Conservation (phyloP, 1,284 basidiomycete species). For the Leccinum proliferum region DNA sequence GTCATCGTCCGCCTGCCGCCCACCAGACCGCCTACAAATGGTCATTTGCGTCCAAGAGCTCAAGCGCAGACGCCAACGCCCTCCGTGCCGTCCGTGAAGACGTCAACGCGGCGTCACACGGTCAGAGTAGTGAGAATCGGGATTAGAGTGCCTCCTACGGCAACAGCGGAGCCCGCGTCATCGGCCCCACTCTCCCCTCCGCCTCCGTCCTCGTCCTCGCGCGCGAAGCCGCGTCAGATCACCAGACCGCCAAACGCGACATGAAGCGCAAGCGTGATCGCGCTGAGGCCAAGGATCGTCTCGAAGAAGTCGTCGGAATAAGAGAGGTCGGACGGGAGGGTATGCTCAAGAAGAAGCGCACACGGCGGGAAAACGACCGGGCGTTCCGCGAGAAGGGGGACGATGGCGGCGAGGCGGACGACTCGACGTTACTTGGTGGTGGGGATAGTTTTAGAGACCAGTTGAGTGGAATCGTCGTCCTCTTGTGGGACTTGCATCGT, state of each 20-base stretch:
- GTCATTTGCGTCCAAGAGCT: conserved; percentile 46
- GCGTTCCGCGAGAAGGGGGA: conserved; percentile 66
- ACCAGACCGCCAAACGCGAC: conserved; percentile 43
- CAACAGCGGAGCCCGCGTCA: conserved; percentile 27
- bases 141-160: background rate
- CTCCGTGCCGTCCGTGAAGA: conserved; percentile 53
- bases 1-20: conserved; percentile 30
- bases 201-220: conserved; percentile 59
- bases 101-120: conserved; percentile 54
- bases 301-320: conserved; percentile 72
- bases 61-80: conserved; percentile 46
- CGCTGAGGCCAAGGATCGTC: conserved; percentile 56
- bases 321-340: conserved; percentile 67
- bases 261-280: conserved; percentile 60
- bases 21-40: conserved; percentile 62
- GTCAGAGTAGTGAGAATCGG: conserved; percentile 24
- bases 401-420: conserved; percentile 64
- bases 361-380: conserved; percentile 55
- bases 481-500: conserved; percentile 23
- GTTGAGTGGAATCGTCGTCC: conserved; percentile 31
- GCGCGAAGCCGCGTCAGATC: conserved; percentile 51
- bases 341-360: conserved; percentile 72
- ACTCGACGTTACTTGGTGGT: conserved; percentile 64
- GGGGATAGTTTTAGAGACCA: conserved; percentile 67
- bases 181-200: conserved; percentile 64